Evolutionary conservation across 108 stramenopile genomes (phyloP), one percentile per base, ranked within the genome.

Genomic region (Cyclotella baltica): DNA sequence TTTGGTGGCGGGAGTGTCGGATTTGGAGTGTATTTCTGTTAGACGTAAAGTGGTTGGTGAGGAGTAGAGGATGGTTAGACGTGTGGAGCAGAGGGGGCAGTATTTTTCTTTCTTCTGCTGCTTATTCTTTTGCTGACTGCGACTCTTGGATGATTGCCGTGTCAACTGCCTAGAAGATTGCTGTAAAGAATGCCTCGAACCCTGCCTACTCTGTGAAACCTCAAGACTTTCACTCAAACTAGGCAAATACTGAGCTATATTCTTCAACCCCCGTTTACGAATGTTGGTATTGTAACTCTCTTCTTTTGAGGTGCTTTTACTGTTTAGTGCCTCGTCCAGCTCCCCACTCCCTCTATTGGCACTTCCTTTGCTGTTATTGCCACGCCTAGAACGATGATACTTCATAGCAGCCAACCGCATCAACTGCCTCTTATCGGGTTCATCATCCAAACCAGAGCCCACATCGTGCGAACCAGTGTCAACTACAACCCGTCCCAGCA

Each of bases 71-170:
- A 65, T 65, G 25, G 62, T 72, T 16, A 78, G 40, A 0, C 50
- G 31, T 36, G 36, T 34, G 30, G 63, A 58, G 70, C 77, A 78
- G 23, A 47, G n/a, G 18, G 77, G 77, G 35, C 77, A 78, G 59
- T 48, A 61, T 47, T 68, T 68, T 30, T 18, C 4, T 20, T 2
- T 64, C 30, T 38, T 11, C 38, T 43, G 18, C 5, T 16, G 23
- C 28, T 40, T 36, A 20, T 5, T 3, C 22, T 33, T 59, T 27
- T 59, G 30, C 29, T 13, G 6, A 8, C 6, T 18, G 58, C 40
- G 40, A 43, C 40, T 43, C 10, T 43, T 52, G 11, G 51, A 52
- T n/a, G 19, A n/a, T 13, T 16, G 37, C 6, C 15, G 36, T 43
- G 9, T 19, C 22, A 1, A 38, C 25, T 23, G 22, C 16, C 23